A percentile compares a stretch with the other conserved stretches of the same genome.
phyloP scores from a whole-genome alignment of 108 stramenopile genomes.

The Epipyxis sp. region DNA sequence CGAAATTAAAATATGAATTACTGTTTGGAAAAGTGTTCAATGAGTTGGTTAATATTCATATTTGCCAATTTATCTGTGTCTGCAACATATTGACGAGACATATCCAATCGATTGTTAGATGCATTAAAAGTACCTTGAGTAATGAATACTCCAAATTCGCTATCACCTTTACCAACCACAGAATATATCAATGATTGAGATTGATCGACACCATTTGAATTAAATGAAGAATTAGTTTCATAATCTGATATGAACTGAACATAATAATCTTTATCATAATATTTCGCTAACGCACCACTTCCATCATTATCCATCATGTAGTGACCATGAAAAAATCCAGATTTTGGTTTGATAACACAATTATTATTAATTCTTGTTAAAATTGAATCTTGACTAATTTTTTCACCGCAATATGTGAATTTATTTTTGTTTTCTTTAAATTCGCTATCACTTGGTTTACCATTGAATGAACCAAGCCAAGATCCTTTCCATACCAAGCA shows the following conservation, averaged over 20 bases:
- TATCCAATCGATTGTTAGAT: background rate
- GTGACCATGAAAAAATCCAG: background rate
- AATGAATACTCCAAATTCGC: slow-evolving; percentile 17
- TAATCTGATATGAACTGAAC: background rate
- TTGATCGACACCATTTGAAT: background rate
- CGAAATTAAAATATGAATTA: background rate
- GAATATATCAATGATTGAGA: background rate
- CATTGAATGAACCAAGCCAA: slow-evolving; percentile 11
- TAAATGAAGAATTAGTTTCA: background rate
- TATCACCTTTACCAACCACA: background rate
- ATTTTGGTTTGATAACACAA: background rate
- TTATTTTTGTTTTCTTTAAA: background rate
- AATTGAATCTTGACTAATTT: background rate
- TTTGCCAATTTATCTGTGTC: background rate
- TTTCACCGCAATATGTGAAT: background rate
- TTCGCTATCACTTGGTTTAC: background rate
- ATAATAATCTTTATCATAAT: background rate
- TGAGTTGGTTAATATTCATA: slow-evolving; percentile 9
- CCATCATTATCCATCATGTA: background rate
- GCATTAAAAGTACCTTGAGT: background rate
- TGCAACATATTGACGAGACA: background rate
- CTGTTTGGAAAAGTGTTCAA: background rate
- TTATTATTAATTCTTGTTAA: background rate
- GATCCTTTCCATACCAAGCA: background rate
- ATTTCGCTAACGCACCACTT: background rate